Conservation (phyloP, 805 yeast species). For the Kuraishia capsulata region DNA sequence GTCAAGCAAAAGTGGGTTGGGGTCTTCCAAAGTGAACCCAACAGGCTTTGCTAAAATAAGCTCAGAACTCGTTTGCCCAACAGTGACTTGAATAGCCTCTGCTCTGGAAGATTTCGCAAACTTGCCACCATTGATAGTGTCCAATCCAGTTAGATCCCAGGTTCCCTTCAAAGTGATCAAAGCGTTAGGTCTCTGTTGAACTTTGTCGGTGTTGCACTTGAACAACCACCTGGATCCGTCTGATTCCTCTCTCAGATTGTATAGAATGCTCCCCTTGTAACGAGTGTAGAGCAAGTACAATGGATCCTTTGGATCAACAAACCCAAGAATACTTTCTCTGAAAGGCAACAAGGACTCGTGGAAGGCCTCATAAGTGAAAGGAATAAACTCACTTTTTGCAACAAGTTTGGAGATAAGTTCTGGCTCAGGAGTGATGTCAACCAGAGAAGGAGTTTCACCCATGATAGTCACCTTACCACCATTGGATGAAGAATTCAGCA, state of each 20-base stretch:
- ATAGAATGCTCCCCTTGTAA: constrained; percentile 2
- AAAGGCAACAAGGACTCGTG: constrained; percentile 3
- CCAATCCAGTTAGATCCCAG: constrained; percentile 5
- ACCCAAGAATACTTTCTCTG: constrained; percentile 5
- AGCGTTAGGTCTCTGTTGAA: constrained; percentile 3
- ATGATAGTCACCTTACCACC: constrained; percentile 6
- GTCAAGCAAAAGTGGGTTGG: constrained; percentile 6
- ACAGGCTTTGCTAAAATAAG: constrained; percentile 3
- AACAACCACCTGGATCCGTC: constrained; percentile 4
- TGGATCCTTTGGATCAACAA: constrained; percentile 5
- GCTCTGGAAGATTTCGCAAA: not conserved
- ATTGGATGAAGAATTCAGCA: constrained; percentile 2
- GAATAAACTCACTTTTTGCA: constrained; percentile 1
- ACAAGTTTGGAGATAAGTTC: no score
- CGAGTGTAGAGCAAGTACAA: constrained; percentile 6
- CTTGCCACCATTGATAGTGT: constrained; percentile 3
- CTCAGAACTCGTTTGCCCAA: not conserved
- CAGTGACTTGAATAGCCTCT: not conserved
- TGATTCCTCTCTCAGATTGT: constrained; percentile 5
- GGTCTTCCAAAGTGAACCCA: constrained; percentile 2
- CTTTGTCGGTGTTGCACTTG: constrained; percentile 4
- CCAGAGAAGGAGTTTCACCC: constrained; percentile 5
- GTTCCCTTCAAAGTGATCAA: constrained; percentile 4
- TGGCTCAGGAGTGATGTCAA: constrained; percentile 4
- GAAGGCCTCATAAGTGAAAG: constrained; percentile 5